Base-by-base conservation (phyloP, 2,329 filamentous ascomycete species). In the Cladosporium sphaerospermum region DNA sequence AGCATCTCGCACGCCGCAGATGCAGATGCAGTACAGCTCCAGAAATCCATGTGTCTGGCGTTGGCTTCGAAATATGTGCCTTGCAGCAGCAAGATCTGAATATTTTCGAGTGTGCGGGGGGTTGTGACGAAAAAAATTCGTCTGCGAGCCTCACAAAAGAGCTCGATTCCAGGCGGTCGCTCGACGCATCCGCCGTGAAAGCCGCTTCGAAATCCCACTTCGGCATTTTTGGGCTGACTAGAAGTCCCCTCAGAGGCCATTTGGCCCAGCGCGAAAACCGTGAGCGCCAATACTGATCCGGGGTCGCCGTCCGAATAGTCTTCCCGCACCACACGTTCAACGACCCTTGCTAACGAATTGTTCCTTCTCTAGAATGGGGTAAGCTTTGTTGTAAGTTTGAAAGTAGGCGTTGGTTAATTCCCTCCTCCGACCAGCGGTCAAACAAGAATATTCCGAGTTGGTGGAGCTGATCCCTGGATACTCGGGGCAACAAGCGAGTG, bases 341-440 rank as follows among this genome's bases (percentile, higher is more conserved):
- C 19, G 9, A 32, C 11, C 2, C 14, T 28, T 18, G 8, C 72
- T 69, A 56, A 74, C 67, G 62, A 83, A 84, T 16, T 66, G 68
- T 28, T 79, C 73, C n/a, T 77, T 71, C 56, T 83, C 79, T 62
- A 84, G 70, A 34, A 84, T 73, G 0, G 81, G 81, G 58, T 78
- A 77, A 11, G 82, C 61, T 10, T 80, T 70, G 60, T 83, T 83
- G 66, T 80, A 80, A 2, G 74, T 78, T 58, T 81, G 75, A 61
- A 84, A 84, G 61, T 80, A 84, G 0, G 74, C 72, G 45, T 76
- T 77, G 54, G 74, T 73, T 33, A 80, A 69, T n/a, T n/a, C n/a
- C n/a, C n/a, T n/a, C n/a, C n/a, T n/a, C n/a, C n/a, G n/a, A n/a
- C n/a, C n/a, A n/a, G n/a, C n/a, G n/a, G n/a, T n/a, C n/a, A n/a